These are phyloP conservation scores for Andrographis paniculata DNA, from an alignment of 305 asterid species.

Conservation along the genomic window DNA sequence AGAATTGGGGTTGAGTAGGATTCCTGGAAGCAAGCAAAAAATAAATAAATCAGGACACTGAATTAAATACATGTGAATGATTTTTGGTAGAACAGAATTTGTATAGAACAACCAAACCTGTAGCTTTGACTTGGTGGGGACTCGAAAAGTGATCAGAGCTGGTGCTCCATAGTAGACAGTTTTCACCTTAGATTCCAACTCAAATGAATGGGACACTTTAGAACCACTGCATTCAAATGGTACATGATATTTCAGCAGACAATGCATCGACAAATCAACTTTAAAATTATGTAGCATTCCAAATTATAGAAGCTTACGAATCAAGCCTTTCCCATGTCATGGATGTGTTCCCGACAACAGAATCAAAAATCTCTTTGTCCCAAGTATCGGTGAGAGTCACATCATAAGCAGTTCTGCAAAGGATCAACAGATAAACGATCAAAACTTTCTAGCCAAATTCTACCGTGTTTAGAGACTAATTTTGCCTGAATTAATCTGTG, in stretches of 20 bases:
- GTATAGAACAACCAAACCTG: conserved; percentile 43
- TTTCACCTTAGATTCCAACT: conserved; percentile 54
- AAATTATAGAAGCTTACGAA: conserved; percentile 28
- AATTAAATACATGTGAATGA: background rate
- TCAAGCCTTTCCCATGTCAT: conserved; percentile 53
- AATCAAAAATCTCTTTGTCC: conserved; percentile 43
- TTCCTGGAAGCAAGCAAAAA: conserved; percentile 29
- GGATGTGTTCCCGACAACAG: conserved; percentile 53
- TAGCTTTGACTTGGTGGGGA: conserved; percentile 36
- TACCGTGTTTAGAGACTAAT: background rate
- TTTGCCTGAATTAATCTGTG: background rate
- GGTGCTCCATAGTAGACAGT: conserved; percentile 51
- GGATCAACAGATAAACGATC: conserved; percentile 13
- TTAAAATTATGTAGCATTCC: background rate
- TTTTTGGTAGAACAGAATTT: background rate
- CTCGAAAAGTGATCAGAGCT: conserved; percentile 50
- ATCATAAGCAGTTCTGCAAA: conserved; percentile 54
- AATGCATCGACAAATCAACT: conserved; percentile 3
- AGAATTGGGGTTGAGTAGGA: conserved; percentile 58
- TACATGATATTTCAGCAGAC: conserved; percentile 4
- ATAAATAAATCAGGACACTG: conserved; percentile 1
- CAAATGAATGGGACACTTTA: conserved; percentile 54
- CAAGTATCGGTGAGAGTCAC: conserved; percentile 48
- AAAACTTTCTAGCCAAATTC: conserved; percentile 12
- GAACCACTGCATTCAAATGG: conserved; percentile 41